phyloP scores from a whole-genome alignment of 2,329 filamentous ascomycete species.

The Fusarium newnesense region DNA sequence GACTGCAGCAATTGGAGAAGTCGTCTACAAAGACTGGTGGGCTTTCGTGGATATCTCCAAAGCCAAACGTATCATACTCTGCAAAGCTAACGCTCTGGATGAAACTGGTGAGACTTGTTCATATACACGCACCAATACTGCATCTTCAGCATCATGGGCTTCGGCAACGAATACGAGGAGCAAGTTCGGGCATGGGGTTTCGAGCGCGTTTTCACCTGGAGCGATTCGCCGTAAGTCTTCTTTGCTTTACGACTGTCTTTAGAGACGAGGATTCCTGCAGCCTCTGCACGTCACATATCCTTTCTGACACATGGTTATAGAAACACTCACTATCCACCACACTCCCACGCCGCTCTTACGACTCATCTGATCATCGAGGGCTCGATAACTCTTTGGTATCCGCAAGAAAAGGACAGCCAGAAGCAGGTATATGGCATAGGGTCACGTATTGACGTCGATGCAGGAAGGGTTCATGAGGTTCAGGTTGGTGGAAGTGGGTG shows the following conservation, averaged over 20 bases:
- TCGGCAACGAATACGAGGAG: slow-evolving; percentile 55
- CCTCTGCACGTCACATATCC: slow-evolving; percentile 3
- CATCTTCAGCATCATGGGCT: slow-evolving; percentile 40
- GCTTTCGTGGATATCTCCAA: background rate
- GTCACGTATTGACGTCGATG: slow-evolving; percentile 73
- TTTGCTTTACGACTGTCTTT: background rate
- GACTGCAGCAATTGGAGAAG: background rate
- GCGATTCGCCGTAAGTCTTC: slow-evolving; percentile 70
- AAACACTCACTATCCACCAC: slow-evolving; percentile 74
- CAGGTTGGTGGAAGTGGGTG: slow-evolving; percentile 75
- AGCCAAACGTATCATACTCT: background rate
- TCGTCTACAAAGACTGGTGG: background rate
- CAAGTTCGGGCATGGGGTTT: slow-evolving; percentile 78
- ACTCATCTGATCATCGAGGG: slow-evolving; percentile 76
- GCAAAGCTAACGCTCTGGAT: background rate
- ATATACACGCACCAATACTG: background rate
- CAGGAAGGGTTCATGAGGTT: slow-evolving; percentile 72
- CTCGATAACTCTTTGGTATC: slow-evolving; percentile 74
- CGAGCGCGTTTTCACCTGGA: slow-evolving; percentile 76
- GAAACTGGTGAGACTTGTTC: background rate
- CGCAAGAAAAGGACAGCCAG: slow-evolving; percentile 63
- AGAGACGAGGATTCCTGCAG: background rate
- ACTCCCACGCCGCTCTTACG: slow-evolving; percentile 71
- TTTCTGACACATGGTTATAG: slow-evolving; percentile 51
- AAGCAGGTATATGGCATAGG: slow-evolving; percentile 71